Base-by-base conservation (phyloP, 805 yeast species). In the Wickerhamomyces hampshirensis region DNA sequence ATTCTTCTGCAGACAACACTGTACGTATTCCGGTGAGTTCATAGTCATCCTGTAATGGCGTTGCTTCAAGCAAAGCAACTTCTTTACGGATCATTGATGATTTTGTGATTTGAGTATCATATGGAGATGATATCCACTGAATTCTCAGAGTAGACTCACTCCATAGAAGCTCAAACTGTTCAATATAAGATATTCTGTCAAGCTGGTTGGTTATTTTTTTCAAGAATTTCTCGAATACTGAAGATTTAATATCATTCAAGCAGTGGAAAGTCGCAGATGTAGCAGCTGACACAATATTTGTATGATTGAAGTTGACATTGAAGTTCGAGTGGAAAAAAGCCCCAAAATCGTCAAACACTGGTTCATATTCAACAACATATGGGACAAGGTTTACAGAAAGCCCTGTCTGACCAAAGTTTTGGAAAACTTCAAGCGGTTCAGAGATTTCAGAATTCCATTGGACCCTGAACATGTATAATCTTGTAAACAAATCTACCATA, bases 1-100 rank as follows among this genome's bases (percentile, higher is more conserved):
- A 31, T 11, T 48, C 46, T 9, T 43, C 38, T 3, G 30, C 31
- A 18, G 39, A 35, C 2, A 54, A 18, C 1, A 46, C 46, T 0
- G 48, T 39, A 17, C 50, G 38, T 15, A 54, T 33, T 3, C 58
- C 58, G 8, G 46, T 31, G 11, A 52, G 29, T 29, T 52, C 56
- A 16, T 48, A 18, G 29, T 53, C 56, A 7, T 39, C 40, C 7
- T 24, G 26, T 3, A 44, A 34, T 6, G 35, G 36, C 15, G 34
- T 37, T 2, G 48, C 21, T 39, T 53, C 44, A 26, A 53, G 38
- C 2, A 53, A 29, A 1, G 55, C 58, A 17, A 53, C 30, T 31
- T 53, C 58, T 28, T 52, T 53, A 9, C 44, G 36, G 6, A 51
- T 34, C 1, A 26, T 18, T 5, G 36, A 13, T 6, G 38, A 26